Base-by-base conservation (phyloP, 305 asterid species). In the Striga hermonthica region DNA sequence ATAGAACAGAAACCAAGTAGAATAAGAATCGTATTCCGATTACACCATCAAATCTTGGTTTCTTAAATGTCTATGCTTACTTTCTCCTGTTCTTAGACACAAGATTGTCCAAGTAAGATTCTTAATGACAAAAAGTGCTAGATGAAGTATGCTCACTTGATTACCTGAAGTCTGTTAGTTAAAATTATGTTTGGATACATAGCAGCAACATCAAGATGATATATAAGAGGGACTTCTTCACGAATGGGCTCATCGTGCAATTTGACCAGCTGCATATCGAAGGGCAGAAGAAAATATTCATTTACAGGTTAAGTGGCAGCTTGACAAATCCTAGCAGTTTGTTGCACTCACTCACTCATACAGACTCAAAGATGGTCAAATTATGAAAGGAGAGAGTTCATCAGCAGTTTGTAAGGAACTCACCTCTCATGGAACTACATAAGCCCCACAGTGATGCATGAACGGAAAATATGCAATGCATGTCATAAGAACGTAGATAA, bases 121-220 rank as follows among this genome's bases (percentile, higher is more conserved):
- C 77, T 73, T 41, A 40, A 28, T 60, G 55, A 59, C 39, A 15
- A 67, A 62, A 73, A 72, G 68, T 52, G 74, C 60, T 37, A 68
- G 60, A 71, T 43, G 62, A 68, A 50, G 60, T 60, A 47, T 72
- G 43, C 70, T 67, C 28, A 71, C 71, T 53, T 61, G 68, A 78
- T 78, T 80, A 93, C 99, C 99, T 93, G 99, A 79, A 93, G 99
- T 81, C 99, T 88, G 81, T 93, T 93, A 9, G 99, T 93, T 78
- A 93, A 76, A 73, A 93, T 93, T 78, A 93, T 93, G 82, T 93
- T 93, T 55, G 99, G 99, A 75, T 93, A 93, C 99, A 93, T 93
- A 58, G 99, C 99, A 65, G 99, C 99, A 75, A 93, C 99, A 75
- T 93, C 99, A 60, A 93, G 95, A 84, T 93, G 99, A 76, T 93